Base-by-base conservation (phyloP, 2,329 filamentous ascomycete species). In the Cercospora sp. region DNA sequence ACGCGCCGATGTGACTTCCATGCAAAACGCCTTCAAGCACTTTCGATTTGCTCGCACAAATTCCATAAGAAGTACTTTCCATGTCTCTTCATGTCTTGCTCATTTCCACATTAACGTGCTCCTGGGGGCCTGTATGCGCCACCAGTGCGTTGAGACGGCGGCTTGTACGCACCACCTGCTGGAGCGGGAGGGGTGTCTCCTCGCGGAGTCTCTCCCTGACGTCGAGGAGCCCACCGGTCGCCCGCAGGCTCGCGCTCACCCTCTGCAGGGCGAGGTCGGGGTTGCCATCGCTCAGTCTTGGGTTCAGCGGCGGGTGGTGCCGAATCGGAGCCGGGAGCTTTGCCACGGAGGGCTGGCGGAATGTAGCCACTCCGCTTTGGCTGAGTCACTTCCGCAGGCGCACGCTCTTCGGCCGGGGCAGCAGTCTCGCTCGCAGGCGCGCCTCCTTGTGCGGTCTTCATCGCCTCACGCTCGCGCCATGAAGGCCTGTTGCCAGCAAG, bases 401-500 rank as follows among this genome's bases (percentile, higher is more conserved):
- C 76, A 28, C 71, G 72, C 26, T 74, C 73, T 30, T 79, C 79
- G n/a, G 77, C 74, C 18, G 62, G 58, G 21, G 65, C 61, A 13
- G 74, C 61, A 21, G 80, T 75, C 13, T 73, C 76, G 9, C 77
- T 65, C n/a, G 69, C 49, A 12, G 63, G 9, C 65, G 53, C 21
- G 45, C 63, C 67, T 18, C 74, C 75, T 61, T 75, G 76, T 34
- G 74, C 78, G 53, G 77, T 76, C 73, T 80, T 82, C 53, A 82
- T 80, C 61, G 87, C 88, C 80, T 92, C 87, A 75, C 90, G 89
- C 34, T 93, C 90, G 79, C 91, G 89, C 91, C 91, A 93, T 74
- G 85, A 87, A 65, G 88, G 84, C 82, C 88, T 90, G 66, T 70
- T 71, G 40, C 71, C 70, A 69, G 86, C 81, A 64, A 93, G 85